A percentile compares a stretch with the other conserved stretches of the same genome.
Evolutionary conservation across 1,284 basidiomycete species (phyloP).

Genomic region (Butyriboletus appendiculatus): DNA sequence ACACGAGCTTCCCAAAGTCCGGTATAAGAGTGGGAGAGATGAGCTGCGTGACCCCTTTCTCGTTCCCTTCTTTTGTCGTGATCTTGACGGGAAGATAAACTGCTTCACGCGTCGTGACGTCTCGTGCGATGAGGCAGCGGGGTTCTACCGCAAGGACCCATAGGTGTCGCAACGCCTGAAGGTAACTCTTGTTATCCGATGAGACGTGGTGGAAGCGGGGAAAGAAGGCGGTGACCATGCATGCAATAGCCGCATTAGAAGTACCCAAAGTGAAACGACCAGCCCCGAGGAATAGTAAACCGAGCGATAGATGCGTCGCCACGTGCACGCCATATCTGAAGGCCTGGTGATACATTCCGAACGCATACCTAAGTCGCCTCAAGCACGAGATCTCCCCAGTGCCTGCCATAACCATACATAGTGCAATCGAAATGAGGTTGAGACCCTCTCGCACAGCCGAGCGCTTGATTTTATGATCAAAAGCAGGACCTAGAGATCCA

Average conservation of each 20-base stretch:
- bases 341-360: constrained; percentile 84
- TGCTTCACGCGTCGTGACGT: constrained; percentile 87
- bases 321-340: constrained; percentile 90
- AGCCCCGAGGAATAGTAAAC: constrained; percentile 91
- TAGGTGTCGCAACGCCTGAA: constrained; percentile 92
- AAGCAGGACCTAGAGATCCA: constrained; percentile 57
- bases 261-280: constrained; percentile 93
- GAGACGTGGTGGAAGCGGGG: constrained; percentile 81
- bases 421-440: constrained; percentile 82
- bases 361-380: constrained; percentile 86
- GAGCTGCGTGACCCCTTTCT: constrained; percentile 65
- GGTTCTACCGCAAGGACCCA: constrained; percentile 97
- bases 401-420: constrained; percentile 94
- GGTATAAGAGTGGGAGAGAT: constrained; percentile 93
- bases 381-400: constrained; percentile 93
- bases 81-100: constrained; percentile 92
- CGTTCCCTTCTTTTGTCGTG: constrained; percentile 64
- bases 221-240: constrained; percentile 89
- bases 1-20: constrained; percentile 75
- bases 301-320: constrained; percentile 89
- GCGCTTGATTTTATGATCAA: constrained; percentile 84
- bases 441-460: constrained; percentile 87
- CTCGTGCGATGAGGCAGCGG: constrained; percentile 86
- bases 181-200: constrained; percentile 87
- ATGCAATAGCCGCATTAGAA: constrained; percentile 89